Evolutionary conservation across 192 early-diverging fungal species (phyloP).

Genomic region (Entomortierella lignicola): DNA sequence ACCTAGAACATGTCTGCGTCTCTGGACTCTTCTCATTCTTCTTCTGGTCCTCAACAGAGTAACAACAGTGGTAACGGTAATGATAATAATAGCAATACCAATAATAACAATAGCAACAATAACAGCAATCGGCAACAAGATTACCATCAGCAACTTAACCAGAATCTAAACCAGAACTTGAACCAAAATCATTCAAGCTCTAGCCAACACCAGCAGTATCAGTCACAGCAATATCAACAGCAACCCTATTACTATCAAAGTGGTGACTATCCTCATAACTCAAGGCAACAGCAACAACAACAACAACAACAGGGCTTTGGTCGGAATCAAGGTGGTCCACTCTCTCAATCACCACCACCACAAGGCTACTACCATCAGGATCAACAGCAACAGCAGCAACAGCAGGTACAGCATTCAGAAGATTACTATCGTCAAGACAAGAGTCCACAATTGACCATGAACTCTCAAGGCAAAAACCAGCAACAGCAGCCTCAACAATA

Average conservation of each 20-base stretch:
- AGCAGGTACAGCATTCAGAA: conserved; percentile 6
- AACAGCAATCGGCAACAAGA: background rate
- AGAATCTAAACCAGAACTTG: background rate
- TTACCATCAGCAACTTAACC: background rate
- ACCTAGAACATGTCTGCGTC: conserved; percentile 24
- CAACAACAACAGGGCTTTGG: conserved; percentile 9
- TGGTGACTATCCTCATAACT: conserved; percentile 1
- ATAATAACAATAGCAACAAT: conserved; percentile 24
- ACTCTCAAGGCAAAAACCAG: background rate
- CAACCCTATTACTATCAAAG: background rate
- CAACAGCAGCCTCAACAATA: conserved; percentile 14
- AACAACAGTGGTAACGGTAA: conserved; percentile 2
- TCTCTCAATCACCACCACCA: background rate
- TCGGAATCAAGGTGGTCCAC: background rate
- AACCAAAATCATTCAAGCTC: conserved; percentile 2
- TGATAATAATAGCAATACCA: conserved; percentile 27
- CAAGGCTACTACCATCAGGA: background rate
- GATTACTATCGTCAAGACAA: conserved; percentile 5
- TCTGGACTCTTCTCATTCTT: conserved; percentile 17
- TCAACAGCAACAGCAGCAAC: conserved; percentile 14
- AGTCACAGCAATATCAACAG: conserved; percentile 12
- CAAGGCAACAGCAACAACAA: conserved; percentile 8
- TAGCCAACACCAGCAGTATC: conserved; percentile 4
- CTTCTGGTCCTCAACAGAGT: conserved; percentile 2
- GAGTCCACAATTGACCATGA: background rate